phyloP scores from a whole-genome alignment of 1,139 yeast genomes.

The Pichia sp. region DNA sequence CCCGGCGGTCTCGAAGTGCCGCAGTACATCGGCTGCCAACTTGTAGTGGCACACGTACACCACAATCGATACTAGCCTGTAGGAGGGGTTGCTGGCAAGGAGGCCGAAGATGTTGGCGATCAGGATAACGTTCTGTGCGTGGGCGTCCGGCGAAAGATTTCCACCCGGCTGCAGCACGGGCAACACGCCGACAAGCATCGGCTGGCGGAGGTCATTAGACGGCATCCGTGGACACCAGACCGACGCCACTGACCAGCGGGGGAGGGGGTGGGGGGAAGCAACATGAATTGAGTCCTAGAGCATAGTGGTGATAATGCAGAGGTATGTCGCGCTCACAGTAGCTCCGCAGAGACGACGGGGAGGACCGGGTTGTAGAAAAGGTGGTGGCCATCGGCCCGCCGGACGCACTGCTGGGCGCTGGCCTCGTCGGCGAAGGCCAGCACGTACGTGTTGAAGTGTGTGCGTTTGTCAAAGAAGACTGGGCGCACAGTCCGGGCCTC shows the following conservation, averaged over 20 bases:
- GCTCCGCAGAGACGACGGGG: slow-evolving; percentile 36
- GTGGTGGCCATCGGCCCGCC: slow-evolving; percentile 49
- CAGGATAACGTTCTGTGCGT: slow-evolving; percentile 40
- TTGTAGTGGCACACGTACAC: slow-evolving; percentile 12
- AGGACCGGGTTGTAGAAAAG: slow-evolving; percentile 35
- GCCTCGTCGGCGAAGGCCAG: slow-evolving; percentile 45
- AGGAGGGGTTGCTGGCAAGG: slow-evolving; percentile 26
- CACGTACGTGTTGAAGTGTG: slow-evolving; percentile 38
- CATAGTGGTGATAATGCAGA: not conserved
- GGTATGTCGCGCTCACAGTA: slow-evolving; percentile 23
- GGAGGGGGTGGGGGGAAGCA: too few relatives aligned
- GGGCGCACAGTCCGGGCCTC: slow-evolving; percentile 24
- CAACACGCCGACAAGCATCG: slow-evolving; percentile 6
- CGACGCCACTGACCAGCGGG: not conserved
- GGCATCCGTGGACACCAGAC: not conserved
- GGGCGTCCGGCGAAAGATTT: slow-evolving; percentile 32
- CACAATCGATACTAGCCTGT: slow-evolving; percentile 2
- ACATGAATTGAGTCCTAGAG: not conserved
- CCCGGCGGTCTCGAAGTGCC: slow-evolving; percentile 7
- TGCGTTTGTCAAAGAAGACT: slow-evolving; percentile 32
- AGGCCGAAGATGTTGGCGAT: slow-evolving; percentile 41
- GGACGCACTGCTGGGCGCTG: slow-evolving; percentile 51
- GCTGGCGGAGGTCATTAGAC: not conserved
- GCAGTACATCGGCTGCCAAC: slow-evolving; percentile 10
- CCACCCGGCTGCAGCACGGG: slow-evolving; percentile 3